Percentiles rank a stretch among this genome's conserved stretches.
Conservation (phyloP, 2,329 filamentous ascomycete species). For the Fusarium pseudonygamai region DNA sequence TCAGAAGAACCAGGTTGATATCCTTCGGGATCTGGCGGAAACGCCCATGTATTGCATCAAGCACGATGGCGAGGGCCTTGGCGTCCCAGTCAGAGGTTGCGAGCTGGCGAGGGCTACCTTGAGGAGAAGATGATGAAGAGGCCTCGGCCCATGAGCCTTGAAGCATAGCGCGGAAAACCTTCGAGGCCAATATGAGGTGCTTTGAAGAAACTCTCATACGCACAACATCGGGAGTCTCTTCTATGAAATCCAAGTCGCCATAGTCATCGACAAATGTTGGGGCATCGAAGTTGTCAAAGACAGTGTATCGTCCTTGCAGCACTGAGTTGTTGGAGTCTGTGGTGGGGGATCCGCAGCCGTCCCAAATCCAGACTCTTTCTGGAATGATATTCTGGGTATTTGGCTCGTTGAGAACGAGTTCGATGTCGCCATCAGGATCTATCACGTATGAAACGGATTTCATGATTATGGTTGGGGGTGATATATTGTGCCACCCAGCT, state of each 20-base stretch:
- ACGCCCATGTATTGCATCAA: conserved; percentile 1
- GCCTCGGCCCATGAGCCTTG: neutral
- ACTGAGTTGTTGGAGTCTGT: no score
- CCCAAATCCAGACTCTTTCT: no score
- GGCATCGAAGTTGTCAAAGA: neutral
- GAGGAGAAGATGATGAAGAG: no score
- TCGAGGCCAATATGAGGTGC: rapidly evolving
- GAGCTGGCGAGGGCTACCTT: neutral
- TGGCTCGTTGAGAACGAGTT: neutral
- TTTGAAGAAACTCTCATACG: rapidly evolving
- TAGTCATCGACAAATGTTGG: no score
- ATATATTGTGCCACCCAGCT: no score
- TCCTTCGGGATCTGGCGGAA: rapidly evolving
- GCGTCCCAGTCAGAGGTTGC: neutral
- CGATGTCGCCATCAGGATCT: neutral
- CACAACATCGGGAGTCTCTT: rapidly evolving
- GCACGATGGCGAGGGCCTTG: neutral
- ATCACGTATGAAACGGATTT: neutral
- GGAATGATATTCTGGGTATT: neutral
- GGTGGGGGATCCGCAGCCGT: no score
- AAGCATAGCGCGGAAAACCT: neutral
- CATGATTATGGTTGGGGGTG: neutral
- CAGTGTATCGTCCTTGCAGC: rapidly evolving
- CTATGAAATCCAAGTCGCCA: no score
- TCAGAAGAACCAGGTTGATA: neutral